These are phyloP conservation scores for Pulveroboletus sp. DNA, from an alignment of 1,284 basidiomycete species.

Conservation along the genomic window DNA sequence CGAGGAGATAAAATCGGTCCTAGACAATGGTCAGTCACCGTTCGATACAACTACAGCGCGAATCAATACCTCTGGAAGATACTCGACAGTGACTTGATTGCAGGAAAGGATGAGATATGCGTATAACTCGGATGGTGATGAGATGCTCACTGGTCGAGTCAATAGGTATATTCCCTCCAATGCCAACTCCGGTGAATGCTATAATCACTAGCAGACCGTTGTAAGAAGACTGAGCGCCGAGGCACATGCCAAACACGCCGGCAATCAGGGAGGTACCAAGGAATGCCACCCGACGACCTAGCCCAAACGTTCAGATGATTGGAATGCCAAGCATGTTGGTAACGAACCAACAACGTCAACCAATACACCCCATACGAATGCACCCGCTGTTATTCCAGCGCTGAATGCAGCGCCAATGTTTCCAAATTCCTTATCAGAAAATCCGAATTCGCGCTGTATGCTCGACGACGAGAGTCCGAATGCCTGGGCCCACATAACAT, in stretches of 20 bases:
- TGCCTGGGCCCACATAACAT: slow-evolving; percentile 13
- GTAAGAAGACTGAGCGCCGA: slow-evolving; percentile 16
- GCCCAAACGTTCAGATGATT: background rate
- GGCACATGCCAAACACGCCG: slow-evolving; percentile 20
- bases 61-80: slow-evolving; percentile 16
- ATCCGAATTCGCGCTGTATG: slow-evolving; percentile 22
- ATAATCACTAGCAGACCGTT: slow-evolving; percentile 11
- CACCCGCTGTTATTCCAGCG: slow-evolving; percentile 9
- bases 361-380: slow-evolving; percentile 18
- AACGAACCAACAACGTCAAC: slow-evolving; percentile 22
- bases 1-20: slow-evolving; percentile 23
- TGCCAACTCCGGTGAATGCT: slow-evolving; percentile 18
- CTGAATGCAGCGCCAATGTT: slow-evolving; percentile 1
- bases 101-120: background rate
- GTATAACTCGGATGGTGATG: background rate
- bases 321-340: no score
- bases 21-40: background rate
- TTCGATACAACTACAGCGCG: background rate
- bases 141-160: slow-evolving; percentile 18
- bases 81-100: slow-evolving; percentile 16
- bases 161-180: slow-evolving; percentile 22
- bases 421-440: slow-evolving; percentile 19
- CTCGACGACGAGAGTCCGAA: background rate
- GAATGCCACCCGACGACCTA: slow-evolving; percentile 22
- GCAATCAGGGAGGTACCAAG: slow-evolving; percentile 15